phyloP scores from a whole-genome alignment of 2,329 filamentous ascomycete species.

The Aquanectria penicillioides region DNA sequence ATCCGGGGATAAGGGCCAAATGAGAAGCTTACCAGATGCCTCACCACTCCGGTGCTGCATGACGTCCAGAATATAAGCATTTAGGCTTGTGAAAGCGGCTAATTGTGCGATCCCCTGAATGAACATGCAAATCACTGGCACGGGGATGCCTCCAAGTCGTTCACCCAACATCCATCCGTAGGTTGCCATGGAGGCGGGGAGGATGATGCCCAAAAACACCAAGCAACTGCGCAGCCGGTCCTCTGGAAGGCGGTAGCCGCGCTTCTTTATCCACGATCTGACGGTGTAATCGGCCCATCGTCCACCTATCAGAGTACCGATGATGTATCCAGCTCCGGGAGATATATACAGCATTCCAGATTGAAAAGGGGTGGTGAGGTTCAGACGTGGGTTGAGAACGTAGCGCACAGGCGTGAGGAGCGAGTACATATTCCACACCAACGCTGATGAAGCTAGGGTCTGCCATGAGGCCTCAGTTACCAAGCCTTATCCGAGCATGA shows the following conservation, averaged over 20 bases:
- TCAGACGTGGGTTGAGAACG: not conserved
- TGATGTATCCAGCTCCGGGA: not conserved
- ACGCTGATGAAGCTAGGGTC: not conserved
- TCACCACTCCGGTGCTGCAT: conserved; percentile 9
- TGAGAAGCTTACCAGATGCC: not conserved
- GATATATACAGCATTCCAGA: not conserved
- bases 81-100: conserved; percentile 75
- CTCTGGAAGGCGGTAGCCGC: conserved; percentile 70
- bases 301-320: not conserved
- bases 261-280: conserved; percentile 36
- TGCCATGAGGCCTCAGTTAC: not conserved
- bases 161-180: conserved; percentile 68
- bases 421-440: not conserved
- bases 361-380: conserved; percentile 1
- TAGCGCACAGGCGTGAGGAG: not conserved
- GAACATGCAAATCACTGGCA: conserved; percentile 75
- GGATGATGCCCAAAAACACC: conserved; percentile 67
- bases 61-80: conserved; percentile 58
- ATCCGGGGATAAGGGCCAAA: not conserved
- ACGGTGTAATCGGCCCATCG: not conserved
- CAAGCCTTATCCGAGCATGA: too few relatives aligned
- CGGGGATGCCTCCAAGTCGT: conserved; percentile 51
- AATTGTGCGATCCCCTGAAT: conserved; percentile 74
- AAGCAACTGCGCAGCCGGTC: conserved; percentile 73
- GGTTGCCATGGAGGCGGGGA: conserved; percentile 72